Evolutionary conservation across 1,139 yeast genomes (phyloP), one percentile per base, ranked within the genome.

Genomic region (Arxiozyma heterogenica): DNA sequence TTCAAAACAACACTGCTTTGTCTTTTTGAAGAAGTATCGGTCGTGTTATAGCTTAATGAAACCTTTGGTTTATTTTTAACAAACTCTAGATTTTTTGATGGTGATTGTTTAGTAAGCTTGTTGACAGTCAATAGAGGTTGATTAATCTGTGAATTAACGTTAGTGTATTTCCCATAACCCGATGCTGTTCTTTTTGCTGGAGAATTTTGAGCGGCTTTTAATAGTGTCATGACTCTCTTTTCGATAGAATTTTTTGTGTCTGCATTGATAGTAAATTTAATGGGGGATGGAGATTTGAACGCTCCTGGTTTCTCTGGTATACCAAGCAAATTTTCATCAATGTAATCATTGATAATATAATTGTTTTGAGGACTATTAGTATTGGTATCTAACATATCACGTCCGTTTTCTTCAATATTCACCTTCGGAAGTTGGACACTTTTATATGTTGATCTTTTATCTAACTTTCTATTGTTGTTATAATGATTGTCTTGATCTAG

Each of bases 81-180:
- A 42, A 17, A 8, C 12, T 21, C 27, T 17, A 15, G 27, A 3
- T 42, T 25, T 2, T 20, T 42, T n/a, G 46, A 22, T 44, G 22
- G 25, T 25, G 15, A 12, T 12, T 25, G 15, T 25, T 38, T 15
- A 22, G 11, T n/a, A 12, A 34, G 11, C 42, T 38, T 51, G 7
- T 46, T 42, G 17, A 21, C 3, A 17, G 22, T 22, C 11, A 27
- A 17, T 44, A 38, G 23, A 38, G 54, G 17, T 57, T 46, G 42
- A 22, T 46, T 38, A 12, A 41, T 38, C n/a, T 41, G 21, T 15
- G 44, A 41, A 27, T 59, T 47, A 9, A 11, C 18, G 2, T 75
- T 80, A 0, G 84, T 81, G 59, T 73, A 81, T 59, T 76, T 76
- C 1, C 86, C 86, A 62, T 82, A 82, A 0, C 86, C 86, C 9